phyloP scores from a whole-genome alignment of 148 eudicot genomes.

The Selenicereus undatus region DNA sequence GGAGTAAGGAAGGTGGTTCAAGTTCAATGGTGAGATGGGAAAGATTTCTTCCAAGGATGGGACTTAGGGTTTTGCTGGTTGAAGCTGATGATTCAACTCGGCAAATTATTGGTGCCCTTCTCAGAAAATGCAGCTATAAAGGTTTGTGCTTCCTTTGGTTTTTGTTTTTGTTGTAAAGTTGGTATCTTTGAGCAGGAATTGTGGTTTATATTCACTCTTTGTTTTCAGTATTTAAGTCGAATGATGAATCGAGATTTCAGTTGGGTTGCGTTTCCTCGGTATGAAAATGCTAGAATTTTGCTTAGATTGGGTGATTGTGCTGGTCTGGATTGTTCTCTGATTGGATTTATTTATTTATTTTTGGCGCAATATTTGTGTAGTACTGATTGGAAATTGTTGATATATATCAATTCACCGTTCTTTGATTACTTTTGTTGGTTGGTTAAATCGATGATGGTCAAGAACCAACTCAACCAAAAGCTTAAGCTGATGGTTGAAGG shows the following conservation, averaged over 20 bases:
- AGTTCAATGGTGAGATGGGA: conserved; percentile 51
- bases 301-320: neutral
- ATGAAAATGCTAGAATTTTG: conserved; percentile 12
- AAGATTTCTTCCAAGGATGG: conserved; percentile 54
- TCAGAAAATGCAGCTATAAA: conserved; percentile 77
- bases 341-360: neutral
- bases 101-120: conserved; percentile 85
- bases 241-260: neutral
- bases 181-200: neutral
- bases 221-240: neutral
- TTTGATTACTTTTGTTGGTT: neutral
- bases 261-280: neutral
- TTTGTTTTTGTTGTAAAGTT: neutral
- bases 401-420: neutral
- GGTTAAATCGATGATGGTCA: too few species aligned
- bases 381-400: neutral
- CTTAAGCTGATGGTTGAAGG: too few species aligned
- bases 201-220: conserved; percentile 7
- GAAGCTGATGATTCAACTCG: conserved; percentile 90
- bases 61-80: conserved; percentile 62
- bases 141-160: conserved; percentile 38
- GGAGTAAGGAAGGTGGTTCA: conserved; percentile 21
- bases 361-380: neutral
- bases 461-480: too few species aligned
- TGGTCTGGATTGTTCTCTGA: neutral